Percentiles rank a stretch among this genome's conserved stretches.
Evolutionary conservation across 2,329 filamentous ascomycete genomes (phyloP).

Genomic region (Penicillium hordei): DNA sequence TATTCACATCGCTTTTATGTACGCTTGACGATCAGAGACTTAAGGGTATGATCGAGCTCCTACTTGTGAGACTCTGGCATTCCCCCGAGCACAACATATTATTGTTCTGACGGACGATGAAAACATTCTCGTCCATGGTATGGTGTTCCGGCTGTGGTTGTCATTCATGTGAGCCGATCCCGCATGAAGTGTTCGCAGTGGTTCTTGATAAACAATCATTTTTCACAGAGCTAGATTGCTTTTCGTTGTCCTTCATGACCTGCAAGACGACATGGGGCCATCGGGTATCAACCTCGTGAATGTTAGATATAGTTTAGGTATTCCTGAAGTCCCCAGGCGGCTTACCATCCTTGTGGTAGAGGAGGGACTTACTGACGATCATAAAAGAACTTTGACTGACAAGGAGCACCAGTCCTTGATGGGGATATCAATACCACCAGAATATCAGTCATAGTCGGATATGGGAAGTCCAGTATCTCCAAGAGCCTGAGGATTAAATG

Average conservation of each 20-base stretch:
- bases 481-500: neutral
- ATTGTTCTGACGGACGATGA: neutral
- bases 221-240: neutral
- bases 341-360: neutral
- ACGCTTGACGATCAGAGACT: neutral
- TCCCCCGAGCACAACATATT: neutral
- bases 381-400: neutral
- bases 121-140: neutral
- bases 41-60: neutral
- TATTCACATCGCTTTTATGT: neutral
- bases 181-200: accelerated
- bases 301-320: neutral
- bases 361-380: neutral
- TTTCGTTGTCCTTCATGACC: neutral
- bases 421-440: neutral
- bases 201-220: neutral
- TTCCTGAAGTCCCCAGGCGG: accelerated
- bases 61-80: neutral
- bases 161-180: neutral
- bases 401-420: neutral
- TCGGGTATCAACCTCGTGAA: neutral
- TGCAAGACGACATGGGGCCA: neutral
- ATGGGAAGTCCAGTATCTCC: neutral
- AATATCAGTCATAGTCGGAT: neutral
- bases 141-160: neutral